Base-by-base conservation (phyloP, 768 basidiomycete species). In the Russula sp. region DNA sequence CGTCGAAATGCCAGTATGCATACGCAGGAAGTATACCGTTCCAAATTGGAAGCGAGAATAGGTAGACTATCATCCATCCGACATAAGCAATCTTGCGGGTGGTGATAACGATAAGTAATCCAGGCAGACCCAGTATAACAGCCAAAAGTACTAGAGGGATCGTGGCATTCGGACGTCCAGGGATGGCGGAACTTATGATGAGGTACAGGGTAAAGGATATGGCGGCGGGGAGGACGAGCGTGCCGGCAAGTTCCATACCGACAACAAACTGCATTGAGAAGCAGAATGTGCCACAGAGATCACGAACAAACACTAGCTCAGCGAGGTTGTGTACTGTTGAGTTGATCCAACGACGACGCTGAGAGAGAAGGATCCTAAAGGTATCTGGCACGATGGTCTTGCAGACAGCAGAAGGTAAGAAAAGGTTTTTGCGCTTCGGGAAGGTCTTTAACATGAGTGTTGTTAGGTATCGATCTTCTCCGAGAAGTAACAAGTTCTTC, bases 201-300 rank as follows among this genome's bases (percentile, higher is more conserved):
- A 98, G 86, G 74, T 96, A 97, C 55, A 96, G 74, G 1, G 97
- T 98, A 80, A 99, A 98, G 42, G 91, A 84, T 76, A 98, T 98
- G 65, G 97, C 96, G 43, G 95, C 97, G 22, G 97, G 97, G 25
- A 98, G 79, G 34, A 98, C 96, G 65, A 99, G 81, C 3, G 97
- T 98, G 71, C 96, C 96, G 63, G 90, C 85, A 65, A 99, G 79
- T 72, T 99, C 97, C 95, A 99, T 99, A 72, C 89, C 94, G 39
- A 96, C 93, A 67, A 98, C 93, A 71, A 98, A 98, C 78, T 97
- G 95, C 96, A 98, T 98, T 11, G 93, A 95, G 83, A 99, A 98
- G 78, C 97, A 99, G 86, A 98, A 99, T 3, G 95, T 98, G 50
- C 97, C 97, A 68, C 96, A 99, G n/a, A 98, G 84, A 73, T 99